These are phyloP conservation scores for Leccinum fibrillosum DNA, from an alignment of 768 basidiomycete genomes.

Conservation along the genomic window DNA sequence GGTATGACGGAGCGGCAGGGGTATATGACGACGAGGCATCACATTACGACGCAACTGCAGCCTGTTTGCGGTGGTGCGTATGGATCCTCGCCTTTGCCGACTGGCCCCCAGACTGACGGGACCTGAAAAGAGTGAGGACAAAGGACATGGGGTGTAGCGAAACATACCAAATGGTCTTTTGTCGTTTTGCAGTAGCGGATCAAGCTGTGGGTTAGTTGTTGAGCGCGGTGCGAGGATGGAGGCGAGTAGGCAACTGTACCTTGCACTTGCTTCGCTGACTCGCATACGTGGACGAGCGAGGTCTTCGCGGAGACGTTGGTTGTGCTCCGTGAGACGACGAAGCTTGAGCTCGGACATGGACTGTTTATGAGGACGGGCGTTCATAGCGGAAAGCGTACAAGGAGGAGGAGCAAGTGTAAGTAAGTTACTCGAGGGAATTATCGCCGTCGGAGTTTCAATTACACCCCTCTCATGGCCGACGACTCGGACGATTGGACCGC, in stretches of 20 bases:
- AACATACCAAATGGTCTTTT: constrained; percentile 74
- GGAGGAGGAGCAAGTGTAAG: not conserved
- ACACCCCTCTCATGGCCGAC: constrained; percentile 12
- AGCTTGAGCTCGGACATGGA: constrained; percentile 98
- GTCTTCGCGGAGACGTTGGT: constrained; percentile 82
- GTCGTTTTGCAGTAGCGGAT: constrained; percentile 94
- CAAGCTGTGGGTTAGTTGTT: constrained; percentile 47
- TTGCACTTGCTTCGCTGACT: constrained; percentile 88
- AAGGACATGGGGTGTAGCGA: constrained; percentile 27
- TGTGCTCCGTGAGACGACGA: constrained; percentile 89
- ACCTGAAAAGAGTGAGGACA: constrained; percentile 38
- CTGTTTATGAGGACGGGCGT: constrained; percentile 80
- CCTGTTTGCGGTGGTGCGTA: constrained; percentile 80
- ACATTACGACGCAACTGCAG: constrained; percentile 74
- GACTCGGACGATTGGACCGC: constrained; percentile 30
- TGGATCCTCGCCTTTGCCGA: constrained; percentile 87
- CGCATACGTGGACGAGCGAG: constrained; percentile 83
- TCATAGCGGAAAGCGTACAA: constrained; percentile 43
- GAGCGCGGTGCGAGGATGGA: not conserved
- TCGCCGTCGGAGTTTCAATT: constrained; percentile 21
- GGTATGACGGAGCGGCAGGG: constrained; percentile 33
- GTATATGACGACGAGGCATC: constrained; percentile 35
- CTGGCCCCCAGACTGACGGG: constrained; percentile 92
- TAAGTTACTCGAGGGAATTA: constrained; percentile 1
- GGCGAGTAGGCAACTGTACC: constrained; percentile 39